Base-by-base conservation (phyloP, 1,284 basidiomycete genomes). In the Austroboletus rostrupii region DNA sequence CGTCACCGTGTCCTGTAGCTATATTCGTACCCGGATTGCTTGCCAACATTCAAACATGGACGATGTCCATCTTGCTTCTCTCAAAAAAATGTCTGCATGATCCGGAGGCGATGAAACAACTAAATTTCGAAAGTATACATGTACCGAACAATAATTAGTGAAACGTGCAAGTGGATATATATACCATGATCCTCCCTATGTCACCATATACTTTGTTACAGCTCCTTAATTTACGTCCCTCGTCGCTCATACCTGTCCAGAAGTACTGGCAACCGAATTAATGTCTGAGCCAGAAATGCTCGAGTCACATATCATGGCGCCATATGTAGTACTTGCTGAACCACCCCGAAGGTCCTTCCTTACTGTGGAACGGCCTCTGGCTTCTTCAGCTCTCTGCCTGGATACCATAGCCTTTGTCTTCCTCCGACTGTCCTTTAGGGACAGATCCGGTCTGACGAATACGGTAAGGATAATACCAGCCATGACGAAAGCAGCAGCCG, bases 321-420 rank as follows among this genome's bases (percentile, higher is more conserved):
- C 56, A 23, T 64, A 62, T 1, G 52, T 53, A 19, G 44, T 6
- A 33, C 55, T 52, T 12, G 64, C 64, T 17, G 66, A 57, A 31
- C 66, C 67, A 23, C 66, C 59, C 17, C 65, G 57, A 19, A 77
- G 59, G 61, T 85, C 81, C 59, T 85, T 84, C 59, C 77, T 80
- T 23, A 70, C 69, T 40, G 77, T 64, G 37, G 82, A 82, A 38
- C 81, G 67, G 7, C 81, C 82, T 28, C 81, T 67, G 50, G 69
- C 69, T 36, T 70, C 65, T 49, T 63, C 65, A 17, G 49, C 54
- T 37, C 54, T 60, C 36, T 58, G 55, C 51, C 54, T 56, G 31
- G 37, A 6, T 3, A 1, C 17, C 11, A 20, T 33, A 10, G 39
- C 5, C 32, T 43, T 54, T 35, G 32, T 23, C 42, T 49, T 60